Evolutionary conservation across 768 basidiomycete genomes (phyloP).

Genomic region (Mycena haematopus): DNA sequence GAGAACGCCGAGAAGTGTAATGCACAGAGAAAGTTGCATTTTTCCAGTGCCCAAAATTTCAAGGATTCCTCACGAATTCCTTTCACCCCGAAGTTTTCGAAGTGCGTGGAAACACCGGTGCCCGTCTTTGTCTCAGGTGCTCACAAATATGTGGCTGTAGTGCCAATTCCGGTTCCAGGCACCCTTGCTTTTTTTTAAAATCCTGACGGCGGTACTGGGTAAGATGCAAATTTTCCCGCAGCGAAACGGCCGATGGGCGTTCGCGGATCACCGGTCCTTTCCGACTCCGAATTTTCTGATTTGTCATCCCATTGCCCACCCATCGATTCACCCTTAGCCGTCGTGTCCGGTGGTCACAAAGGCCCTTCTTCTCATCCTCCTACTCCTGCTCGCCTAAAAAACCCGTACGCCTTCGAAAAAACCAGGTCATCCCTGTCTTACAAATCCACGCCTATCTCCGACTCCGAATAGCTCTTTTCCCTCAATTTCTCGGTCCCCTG

Average conservation of each 20-base stretch:
- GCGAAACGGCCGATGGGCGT: neutral
- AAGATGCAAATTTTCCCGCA: too few relatives aligned
- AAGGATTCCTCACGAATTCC: too few relatives aligned
- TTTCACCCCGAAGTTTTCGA: too few relatives aligned
- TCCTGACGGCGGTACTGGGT: too few relatives aligned
- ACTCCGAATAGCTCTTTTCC: constrained; percentile 19
- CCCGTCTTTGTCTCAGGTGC: too few relatives aligned
- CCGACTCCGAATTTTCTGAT: constrained; percentile 14
- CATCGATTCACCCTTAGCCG: constrained; percentile 24
- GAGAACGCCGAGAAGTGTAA: too few relatives aligned
- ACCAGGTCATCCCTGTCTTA: constrained; percentile 23
- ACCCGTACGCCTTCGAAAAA: constrained; percentile 5
- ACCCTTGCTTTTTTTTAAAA: too few relatives aligned
- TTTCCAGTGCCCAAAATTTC: too few relatives aligned
- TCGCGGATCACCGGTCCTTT: neutral
- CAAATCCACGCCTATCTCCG: constrained; percentile 23
- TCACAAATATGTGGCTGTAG: too few relatives aligned
- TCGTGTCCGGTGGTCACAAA: constrained; percentile 22
- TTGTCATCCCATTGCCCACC: constrained; percentile 9
- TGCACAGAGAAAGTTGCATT: too few relatives aligned
- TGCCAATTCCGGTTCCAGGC: too few relatives aligned
- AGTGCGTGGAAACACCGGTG: too few relatives aligned
- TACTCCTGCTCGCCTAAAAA: constrained; percentile 7
- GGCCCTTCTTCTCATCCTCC: neutral
- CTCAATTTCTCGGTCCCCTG: constrained; percentile 13